Evolutionary conservation across 164 flowering plant genomes (phyloP).

Genomic region (Liriodendron chinense): DNA sequence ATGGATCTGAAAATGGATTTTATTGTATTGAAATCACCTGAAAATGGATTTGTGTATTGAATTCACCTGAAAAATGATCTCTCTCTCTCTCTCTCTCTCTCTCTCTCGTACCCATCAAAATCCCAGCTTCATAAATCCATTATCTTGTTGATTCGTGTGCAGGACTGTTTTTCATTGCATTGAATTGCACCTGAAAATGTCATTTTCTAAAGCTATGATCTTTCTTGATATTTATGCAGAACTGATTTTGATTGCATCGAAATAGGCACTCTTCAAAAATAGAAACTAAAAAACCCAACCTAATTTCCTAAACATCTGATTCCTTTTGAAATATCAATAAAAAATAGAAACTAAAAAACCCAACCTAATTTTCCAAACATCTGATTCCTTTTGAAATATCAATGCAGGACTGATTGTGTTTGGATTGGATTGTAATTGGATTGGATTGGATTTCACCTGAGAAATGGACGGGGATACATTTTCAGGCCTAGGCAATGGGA

Average conservation of each 20-base stretch:
- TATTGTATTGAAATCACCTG: not conserved
- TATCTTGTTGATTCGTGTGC: not conserved
- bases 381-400: not conserved
- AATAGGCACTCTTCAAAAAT: no score
- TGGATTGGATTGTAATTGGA: not conserved
- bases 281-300: no score
- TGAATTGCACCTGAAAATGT: constrained; percentile 34
- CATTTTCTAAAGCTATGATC: constrained; percentile 3
- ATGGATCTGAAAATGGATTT: not conserved
- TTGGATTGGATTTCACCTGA: no score
- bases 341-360: no score
- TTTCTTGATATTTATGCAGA: no score
- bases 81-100: not conserved
- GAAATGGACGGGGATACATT: constrained; percentile 45
- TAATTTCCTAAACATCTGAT: not conserved
- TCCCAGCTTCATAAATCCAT: not conserved
- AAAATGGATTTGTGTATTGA: not conserved
- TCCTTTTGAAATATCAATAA: not conserved
- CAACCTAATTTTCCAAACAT: no score
- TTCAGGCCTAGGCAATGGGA: constrained; percentile 49
- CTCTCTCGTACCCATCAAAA: no score
- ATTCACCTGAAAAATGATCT: not conserved
- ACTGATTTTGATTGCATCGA: no score
- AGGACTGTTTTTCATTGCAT: not conserved
- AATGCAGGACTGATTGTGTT: constrained; percentile 10